These are phyloP conservation scores for Talaromyces sp. DNA, from an alignment of 2,329 filamentous ascomycete species.

Conservation along the genomic window DNA sequence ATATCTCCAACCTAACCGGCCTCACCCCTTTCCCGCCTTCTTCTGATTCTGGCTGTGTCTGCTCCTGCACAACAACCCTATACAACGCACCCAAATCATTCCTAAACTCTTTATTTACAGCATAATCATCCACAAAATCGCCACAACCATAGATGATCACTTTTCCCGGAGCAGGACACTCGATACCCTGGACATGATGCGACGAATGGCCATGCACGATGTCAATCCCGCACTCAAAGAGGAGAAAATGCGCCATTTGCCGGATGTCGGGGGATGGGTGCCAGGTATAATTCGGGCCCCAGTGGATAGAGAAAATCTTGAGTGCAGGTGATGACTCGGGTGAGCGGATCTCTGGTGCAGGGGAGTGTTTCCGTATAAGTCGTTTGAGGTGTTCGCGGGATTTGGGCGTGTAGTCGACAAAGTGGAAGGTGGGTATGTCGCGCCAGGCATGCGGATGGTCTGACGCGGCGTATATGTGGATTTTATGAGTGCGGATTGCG, in stretches of 20 bases:
- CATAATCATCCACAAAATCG: conserved; percentile 45
- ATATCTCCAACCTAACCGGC: conserved; percentile 32
- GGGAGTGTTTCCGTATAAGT: conserved; percentile 10
- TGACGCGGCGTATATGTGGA: conserved; percentile 37
- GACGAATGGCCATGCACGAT: conserved; percentile 43
- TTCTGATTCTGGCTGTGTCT: neutral
- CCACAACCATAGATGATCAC: conserved; percentile 43
- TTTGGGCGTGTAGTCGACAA: conserved; percentile 33
- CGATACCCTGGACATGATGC: conserved; percentile 43
- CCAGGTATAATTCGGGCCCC: conserved; percentile 43
- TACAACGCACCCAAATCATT: conserved; percentile 43
- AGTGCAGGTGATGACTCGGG: conserved; percentile 22
- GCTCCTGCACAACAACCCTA: conserved; percentile 31
- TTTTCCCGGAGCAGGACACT: conserved; percentile 32
- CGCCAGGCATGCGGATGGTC: conserved; percentile 38
- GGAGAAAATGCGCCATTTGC: conserved; percentile 37
- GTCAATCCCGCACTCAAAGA: conserved; percentile 42
- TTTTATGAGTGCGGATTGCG: conserved; percentile 10
- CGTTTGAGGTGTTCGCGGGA: conserved; percentile 26
- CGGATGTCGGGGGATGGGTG: conserved; percentile 30
- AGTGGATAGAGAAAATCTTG: conserved; percentile 41
- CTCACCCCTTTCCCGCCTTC: conserved; percentile 16
- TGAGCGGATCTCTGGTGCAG: neutral
- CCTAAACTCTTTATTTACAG: conserved; percentile 30
- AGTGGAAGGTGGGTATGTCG: conserved; percentile 32